A percentile compares a stretch with the other conserved stretches of the same genome.
Conservation (phyloP, 2,329 filamentous ascomycete genomes). For the Sporothrix euskadiensis region DNA sequence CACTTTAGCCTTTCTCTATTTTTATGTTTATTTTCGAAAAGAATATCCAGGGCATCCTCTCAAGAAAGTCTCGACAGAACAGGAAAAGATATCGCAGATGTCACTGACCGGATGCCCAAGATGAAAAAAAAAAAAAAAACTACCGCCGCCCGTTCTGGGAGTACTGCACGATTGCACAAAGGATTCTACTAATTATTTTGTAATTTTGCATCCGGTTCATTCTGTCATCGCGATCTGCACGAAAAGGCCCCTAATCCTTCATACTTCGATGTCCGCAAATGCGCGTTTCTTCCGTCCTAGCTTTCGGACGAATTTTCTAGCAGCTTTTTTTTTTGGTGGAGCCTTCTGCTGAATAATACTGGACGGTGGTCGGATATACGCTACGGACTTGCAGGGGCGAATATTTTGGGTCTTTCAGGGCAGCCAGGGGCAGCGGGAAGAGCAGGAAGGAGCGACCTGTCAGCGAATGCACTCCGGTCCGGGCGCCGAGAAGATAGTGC, state of each 20-base stretch:
- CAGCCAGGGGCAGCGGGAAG: neutral
- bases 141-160: neutral
- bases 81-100: neutral
- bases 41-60: neutral
- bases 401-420: neutral
- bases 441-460: neutral
- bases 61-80: neutral
- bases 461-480: neutral
- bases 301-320: conserved; percentile 4
- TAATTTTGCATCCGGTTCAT: neutral
- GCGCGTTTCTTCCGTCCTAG: neutral
- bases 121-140: no score
- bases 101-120: neutral
- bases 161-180: neutral
- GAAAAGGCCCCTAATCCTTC: neutral
- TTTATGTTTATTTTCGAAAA: neutral
- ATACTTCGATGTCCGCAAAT: neutral
- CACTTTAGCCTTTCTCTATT: neutral
- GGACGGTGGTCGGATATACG: neutral
- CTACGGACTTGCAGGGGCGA: neutral
- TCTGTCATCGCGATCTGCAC: neutral
- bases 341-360: conserved; percentile 15
- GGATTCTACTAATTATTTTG: neutral
- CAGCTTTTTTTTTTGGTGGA: neutral
- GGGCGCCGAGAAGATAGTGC: neutral